Evolutionary conservation across 768 basidiomycete species (phyloP).

Genomic region (Collybia mongolica): DNA sequence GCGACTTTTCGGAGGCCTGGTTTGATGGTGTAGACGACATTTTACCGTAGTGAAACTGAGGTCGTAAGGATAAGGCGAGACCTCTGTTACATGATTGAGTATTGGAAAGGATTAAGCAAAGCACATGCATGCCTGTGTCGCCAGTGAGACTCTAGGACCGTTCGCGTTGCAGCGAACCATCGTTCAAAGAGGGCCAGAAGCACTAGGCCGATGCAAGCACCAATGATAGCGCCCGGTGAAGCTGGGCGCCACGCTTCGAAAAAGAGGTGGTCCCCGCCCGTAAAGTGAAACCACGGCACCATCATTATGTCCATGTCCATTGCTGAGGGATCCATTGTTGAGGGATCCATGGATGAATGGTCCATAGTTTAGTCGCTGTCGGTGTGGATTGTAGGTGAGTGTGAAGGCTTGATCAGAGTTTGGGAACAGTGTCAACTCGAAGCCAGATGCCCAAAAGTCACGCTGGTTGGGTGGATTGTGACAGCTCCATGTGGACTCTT

Average conservation of each 20-base stretch:
- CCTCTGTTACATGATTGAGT: slow-evolving; percentile 8
- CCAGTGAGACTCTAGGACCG: slow-evolving; percentile 58
- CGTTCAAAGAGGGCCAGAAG: slow-evolving; percentile 70
- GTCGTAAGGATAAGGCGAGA: slow-evolving; percentile 7
- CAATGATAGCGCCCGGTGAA: slow-evolving; percentile 68
- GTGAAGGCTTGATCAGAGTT: too few relatives aligned
- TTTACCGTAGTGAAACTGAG: background rate
- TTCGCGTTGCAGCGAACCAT: slow-evolving; percentile 58
- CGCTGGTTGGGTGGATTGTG: too few relatives aligned
- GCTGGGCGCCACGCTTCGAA: slow-evolving; percentile 71
- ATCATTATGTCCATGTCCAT: slow-evolving; percentile 36
- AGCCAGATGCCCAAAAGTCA: too few relatives aligned
- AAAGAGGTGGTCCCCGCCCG: slow-evolving; percentile 58
- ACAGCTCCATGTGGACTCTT: too few relatives aligned
- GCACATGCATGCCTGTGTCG: slow-evolving; percentile 40
- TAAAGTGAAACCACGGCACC: slow-evolving; percentile 72
- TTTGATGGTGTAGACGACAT: background rate
- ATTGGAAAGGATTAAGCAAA: background rate
- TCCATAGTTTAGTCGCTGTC: too few relatives aligned
- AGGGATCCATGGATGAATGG: too few relatives aligned
- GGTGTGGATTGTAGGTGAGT: too few relatives aligned
- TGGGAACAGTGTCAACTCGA: too few relatives aligned
- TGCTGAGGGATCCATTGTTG: too few relatives aligned
- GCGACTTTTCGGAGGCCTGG: slow-evolving; percentile 7
- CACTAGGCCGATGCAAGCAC: slow-evolving; percentile 72